These are phyloP conservation scores for Gnaphalium uliginosum DNA, from an alignment of 129 eudicot genomes.

Conservation along the genomic window DNA sequence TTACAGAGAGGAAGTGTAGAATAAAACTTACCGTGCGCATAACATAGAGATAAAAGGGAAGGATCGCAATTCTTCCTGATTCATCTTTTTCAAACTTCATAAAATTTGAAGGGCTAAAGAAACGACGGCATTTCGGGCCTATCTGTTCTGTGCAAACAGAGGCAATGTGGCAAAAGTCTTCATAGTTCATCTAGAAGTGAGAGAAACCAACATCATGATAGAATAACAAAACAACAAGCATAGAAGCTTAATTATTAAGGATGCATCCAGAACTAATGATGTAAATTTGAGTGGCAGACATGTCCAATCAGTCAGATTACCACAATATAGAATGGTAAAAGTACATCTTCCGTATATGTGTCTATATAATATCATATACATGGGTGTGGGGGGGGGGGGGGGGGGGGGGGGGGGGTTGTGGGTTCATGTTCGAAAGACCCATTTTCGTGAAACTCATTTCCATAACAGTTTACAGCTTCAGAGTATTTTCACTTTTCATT, in stretches of 20 bases:
- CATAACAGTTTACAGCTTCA: no score
- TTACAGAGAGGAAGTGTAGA: background rate
- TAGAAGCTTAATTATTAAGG: slow-evolving; percentile 12
- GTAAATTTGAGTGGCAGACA: background rate
- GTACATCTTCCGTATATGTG: no score
- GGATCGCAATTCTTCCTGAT: slow-evolving; percentile 93
- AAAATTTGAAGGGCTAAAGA: slow-evolving; percentile 97
- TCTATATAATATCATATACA: no score
- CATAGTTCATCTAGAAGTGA: slow-evolving; percentile 86
- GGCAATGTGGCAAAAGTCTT: slow-evolving; percentile 99
- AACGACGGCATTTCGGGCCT: slow-evolving; percentile 97
- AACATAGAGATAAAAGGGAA: slow-evolving; percentile 94
- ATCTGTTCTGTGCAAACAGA: slow-evolving; percentile 97
- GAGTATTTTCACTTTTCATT: no score
- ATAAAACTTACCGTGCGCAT: slow-evolving; percentile 88
- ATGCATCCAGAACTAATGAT: background rate
- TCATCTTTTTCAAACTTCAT: slow-evolving; percentile 99
- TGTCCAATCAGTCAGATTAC: background rate
- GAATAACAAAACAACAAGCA: slow-evolving; percentile 10
- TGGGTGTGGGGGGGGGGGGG: no score
- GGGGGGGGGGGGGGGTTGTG: no score
- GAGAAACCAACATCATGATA: slow-evolving; percentile 22
- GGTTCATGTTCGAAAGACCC: no score
- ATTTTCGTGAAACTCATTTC: no score
- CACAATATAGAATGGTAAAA: no score